These are phyloP conservation scores for Bodo saltans DNA, from an alignment of 78 protist genomes.

Conservation along the genomic window DNA sequence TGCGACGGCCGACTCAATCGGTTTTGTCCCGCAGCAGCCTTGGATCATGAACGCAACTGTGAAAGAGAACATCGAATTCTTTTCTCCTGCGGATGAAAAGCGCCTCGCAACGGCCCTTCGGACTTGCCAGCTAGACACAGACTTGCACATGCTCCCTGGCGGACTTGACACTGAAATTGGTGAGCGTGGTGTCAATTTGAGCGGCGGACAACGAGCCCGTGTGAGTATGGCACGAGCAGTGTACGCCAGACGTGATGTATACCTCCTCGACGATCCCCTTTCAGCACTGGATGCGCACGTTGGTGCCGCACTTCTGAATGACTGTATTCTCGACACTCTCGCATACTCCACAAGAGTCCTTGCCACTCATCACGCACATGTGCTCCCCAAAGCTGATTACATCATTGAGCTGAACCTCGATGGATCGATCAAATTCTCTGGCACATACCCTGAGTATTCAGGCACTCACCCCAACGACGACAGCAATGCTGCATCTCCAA, in stretches of 20 bases:
- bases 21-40: slow-evolving; percentile 48
- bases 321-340: slow-evolving; percentile 44
- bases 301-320: slow-evolving; percentile 9
- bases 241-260: slow-evolving; percentile 49
- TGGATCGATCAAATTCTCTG: neutral
- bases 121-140: slow-evolving; percentile 47
- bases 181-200: slow-evolving; percentile 64
- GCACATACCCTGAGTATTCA: neutral
- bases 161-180: slow-evolving; percentile 64
- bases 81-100: slow-evolving; percentile 19
- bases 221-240: slow-evolving; percentile 89
- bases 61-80: slow-evolving; percentile 55
- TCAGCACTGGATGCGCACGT: slow-evolving; percentile 76
- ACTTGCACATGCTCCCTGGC: slow-evolving; percentile 36
- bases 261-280: slow-evolving; percentile 73
- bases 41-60: slow-evolving; percentile 55
- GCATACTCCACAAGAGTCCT: slow-evolving; percentile 41
- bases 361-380: slow-evolving; percentile 63
- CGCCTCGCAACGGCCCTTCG: slow-evolving; percentile 17
- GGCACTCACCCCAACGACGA: no score
- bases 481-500: neutral
- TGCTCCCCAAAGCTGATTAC: slow-evolving; percentile 39
- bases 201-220: slow-evolving; percentile 65
- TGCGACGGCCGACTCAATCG: slow-evolving; percentile 29
- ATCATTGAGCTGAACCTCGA: slow-evolving; percentile 52